These are phyloP conservation scores for Canariomyces notabilis DNA, from an alignment of 2,329 filamentous ascomycete species.

Conservation along the genomic window DNA sequence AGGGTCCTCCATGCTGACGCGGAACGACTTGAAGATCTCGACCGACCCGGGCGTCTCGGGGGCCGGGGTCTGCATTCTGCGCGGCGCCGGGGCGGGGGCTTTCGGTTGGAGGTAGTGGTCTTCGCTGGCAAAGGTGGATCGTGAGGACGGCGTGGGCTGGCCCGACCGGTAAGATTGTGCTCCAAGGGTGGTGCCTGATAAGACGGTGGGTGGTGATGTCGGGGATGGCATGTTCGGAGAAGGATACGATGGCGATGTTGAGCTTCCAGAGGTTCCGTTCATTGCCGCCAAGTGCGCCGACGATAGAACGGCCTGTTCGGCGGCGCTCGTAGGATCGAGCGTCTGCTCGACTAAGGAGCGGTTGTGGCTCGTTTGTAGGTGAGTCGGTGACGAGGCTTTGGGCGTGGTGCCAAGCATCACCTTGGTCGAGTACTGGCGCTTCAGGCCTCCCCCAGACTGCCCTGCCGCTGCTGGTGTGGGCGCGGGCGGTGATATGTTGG, in stretches of 20 bases:
- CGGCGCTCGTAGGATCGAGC: slow-evolving; percentile 64
- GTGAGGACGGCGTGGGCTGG: slow-evolving; percentile 48
- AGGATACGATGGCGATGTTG: slow-evolving; percentile 51
- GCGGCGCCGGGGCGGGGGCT: slow-evolving; percentile 41
- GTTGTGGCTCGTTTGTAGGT: slow-evolving; percentile 65
- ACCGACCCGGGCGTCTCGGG: slow-evolving; percentile 63
- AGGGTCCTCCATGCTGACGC: slow-evolving; percentile 95
- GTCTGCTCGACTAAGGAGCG: slow-evolving; percentile 57
- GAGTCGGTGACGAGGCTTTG: slow-evolving; percentile 72
- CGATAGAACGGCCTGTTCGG: slow-evolving; percentile 59
- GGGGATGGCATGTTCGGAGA: slow-evolving; percentile 67
- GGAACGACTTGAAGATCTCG: slow-evolving; percentile 98
- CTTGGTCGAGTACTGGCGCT: slow-evolving; percentile 70
- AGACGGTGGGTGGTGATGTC: slow-evolving; percentile 57
- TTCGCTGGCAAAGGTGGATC: slow-evolving; percentile 50
- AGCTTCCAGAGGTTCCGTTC: slow-evolving; percentile 56
- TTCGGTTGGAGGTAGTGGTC: slow-evolving; percentile 33
- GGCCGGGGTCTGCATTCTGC: slow-evolving; percentile 57
- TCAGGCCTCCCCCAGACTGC: slow-evolving; percentile 51
- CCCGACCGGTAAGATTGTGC: slow-evolving; percentile 56
- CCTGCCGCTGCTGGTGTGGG: slow-evolving; percentile 50
- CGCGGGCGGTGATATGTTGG: slow-evolving; percentile 51
- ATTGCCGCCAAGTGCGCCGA: slow-evolving; percentile 67
- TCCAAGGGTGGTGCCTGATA: slow-evolving; percentile 48
- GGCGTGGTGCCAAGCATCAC: slow-evolving; percentile 65